Base-by-base conservation (phyloP, 1,284 basidiomycete species). In the Microbotryum saponariae region DNA sequence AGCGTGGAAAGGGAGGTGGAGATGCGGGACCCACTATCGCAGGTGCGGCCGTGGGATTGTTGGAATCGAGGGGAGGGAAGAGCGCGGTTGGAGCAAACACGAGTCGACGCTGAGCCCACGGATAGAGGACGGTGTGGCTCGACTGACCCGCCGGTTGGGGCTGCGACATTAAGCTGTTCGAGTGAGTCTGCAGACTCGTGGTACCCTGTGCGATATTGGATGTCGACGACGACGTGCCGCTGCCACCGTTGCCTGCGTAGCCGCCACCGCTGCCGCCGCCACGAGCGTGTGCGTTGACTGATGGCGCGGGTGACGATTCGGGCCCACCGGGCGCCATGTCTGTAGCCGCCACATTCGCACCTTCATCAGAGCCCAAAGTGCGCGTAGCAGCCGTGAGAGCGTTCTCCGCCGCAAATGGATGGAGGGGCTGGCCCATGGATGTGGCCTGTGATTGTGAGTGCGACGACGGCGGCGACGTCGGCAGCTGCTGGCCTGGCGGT, bases 1-100 rank as follows among this genome's bases (percentile, higher is more conserved):
- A 99, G 59, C 96, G 86, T 18, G 96, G 96, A 77, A 99, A 98
- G 0, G 96, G 96, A 25, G 76, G 74, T 6, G 76, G 74, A 18
- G 74, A 76, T 31, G 72, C 64, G 46, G 74, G 55, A 5, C 64
- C 63, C 20, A 58, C 48, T 25, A 62, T 27, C n/a, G 65, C 59
- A 16, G 52, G 44, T 3, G 59, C n/a, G 8, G 61, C 54, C 8
- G 58, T 45, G 9, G 56, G 37, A 51, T 60, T 51, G 44, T 23
- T 8, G 3, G 63, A 21, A 4, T 60, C 49, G 29, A 54, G 25
- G 3, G 61, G 62, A 7, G 68, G 63, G 51, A 71, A 61, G 44
- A 68, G 69, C 44, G 67, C 61, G 2, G 70, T 64, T 2, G 71
- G 71, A 3, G 70, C 55, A 48, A 71, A 64, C 5, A 52, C 23